phyloP scores from a whole-genome alignment of 805 yeast genomes.

The Hanseniaspora mollemarum region DNA sequence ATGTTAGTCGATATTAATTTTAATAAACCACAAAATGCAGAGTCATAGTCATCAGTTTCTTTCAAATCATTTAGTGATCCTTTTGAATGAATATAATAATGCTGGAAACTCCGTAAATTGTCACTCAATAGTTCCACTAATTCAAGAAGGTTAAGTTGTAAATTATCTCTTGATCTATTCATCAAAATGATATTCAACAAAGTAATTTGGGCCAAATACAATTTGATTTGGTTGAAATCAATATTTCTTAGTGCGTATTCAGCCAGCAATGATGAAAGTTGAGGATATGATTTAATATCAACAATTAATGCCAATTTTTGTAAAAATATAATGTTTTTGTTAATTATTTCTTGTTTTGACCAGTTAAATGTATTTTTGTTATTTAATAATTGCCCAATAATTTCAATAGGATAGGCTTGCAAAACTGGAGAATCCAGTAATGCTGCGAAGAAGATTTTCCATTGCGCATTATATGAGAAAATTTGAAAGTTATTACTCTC shows the following conservation, averaged over 20 bases:
- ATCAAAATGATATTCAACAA: background rate
- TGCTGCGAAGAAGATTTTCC: background rate
- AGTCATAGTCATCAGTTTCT: background rate
- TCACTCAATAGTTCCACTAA: background rate
- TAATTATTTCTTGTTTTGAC: conserved; percentile 11
- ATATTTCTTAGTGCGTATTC: conserved; percentile 2
- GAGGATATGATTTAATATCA: background rate
- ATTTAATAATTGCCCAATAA: background rate
- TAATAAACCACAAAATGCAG: background rate
- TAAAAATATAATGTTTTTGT: background rate
- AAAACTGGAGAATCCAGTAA: background rate
- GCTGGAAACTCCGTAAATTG: conserved; percentile 4
- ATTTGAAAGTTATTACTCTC: background rate
- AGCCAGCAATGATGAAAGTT: background rate
- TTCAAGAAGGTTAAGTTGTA: background rate
- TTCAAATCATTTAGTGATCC: conserved; percentile 1
- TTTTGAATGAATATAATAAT: conserved; percentile 11
- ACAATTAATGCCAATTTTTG: background rate
- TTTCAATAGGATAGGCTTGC: background rate
- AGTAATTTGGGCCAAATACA: background rate
- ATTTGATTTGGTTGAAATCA: conserved; percentile 1
- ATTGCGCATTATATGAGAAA: background rate
- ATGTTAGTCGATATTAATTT: conserved; percentile 1
- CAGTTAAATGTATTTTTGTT: conserved; percentile 10
- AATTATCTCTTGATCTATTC: background rate